Conservation (phyloP, 2,329 filamentous ascomycete genomes). For the Hymenotorrendiella dingleyae region DNA sequence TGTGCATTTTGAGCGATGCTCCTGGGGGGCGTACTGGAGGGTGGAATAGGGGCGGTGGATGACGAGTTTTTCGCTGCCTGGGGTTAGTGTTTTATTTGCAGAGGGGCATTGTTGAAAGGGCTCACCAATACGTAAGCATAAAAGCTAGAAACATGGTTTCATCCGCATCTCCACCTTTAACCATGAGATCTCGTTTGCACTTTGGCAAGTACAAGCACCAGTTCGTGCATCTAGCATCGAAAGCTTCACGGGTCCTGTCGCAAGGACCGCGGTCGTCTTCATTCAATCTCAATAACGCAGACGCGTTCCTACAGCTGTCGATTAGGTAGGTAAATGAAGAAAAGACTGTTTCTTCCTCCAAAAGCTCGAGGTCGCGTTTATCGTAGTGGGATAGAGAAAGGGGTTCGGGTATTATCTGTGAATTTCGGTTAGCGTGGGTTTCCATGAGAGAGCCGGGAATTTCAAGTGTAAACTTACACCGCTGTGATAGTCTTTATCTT, state of each 20-base stretch:
- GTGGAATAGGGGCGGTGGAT: constrained; percentile 51
- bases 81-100: background rate
- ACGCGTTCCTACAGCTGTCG: constrained; percentile 55
- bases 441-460: too few species aligned
- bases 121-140: constrained; percentile 29
- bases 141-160: constrained; percentile 34
- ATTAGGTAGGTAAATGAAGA: constrained; percentile 64
- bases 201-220: constrained; percentile 33
- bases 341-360: constrained; percentile 47
- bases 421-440: background rate
- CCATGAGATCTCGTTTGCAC: constrained; percentile 34
- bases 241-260: constrained; percentile 8
- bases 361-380: constrained; percentile 53
- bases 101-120: background rate
- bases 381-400: constrained; percentile 56
- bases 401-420: constrained; percentile 35
- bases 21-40: constrained; percentile 28
- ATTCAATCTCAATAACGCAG: constrained; percentile 42
- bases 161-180: constrained; percentile 31
- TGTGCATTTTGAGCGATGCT: constrained; percentile 23
- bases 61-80: constrained; percentile 6
- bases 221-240: constrained; percentile 28
- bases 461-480: constrained; percentile 34
- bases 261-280: constrained; percentile 42
- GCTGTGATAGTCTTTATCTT: constrained; percentile 49